A percentile compares a stretch with the other conserved stretches of the same genome.
Conservation (phyloP, 2,329 filamentous ascomycete species). For the Microdochium bolleyi region DNA sequence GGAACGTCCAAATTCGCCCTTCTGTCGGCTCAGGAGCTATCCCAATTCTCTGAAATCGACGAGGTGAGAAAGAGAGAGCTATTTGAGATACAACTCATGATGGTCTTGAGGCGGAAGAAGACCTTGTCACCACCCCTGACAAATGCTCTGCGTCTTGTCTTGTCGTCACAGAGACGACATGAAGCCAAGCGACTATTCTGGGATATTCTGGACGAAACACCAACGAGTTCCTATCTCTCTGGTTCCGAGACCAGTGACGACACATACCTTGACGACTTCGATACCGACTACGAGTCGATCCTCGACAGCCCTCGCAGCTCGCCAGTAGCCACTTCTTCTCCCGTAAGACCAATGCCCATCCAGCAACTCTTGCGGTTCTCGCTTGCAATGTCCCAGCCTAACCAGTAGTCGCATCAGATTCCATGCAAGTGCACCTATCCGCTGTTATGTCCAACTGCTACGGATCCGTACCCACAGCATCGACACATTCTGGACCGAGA, state of each 20-base stretch:
- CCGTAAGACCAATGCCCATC: neutral
- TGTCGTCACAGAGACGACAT: neutral
- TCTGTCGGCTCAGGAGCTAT: slow-evolving; percentile 4
- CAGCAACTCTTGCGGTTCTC: neutral
- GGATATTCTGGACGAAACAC: neutral
- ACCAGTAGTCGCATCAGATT: neutral
- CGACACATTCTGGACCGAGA: neutral
- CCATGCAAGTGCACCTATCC: neutral
- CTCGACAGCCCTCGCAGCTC: neutral
- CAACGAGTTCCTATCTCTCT: neutral
- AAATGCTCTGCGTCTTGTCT: neutral
- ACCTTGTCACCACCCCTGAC: neutral
- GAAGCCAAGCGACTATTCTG: neutral
- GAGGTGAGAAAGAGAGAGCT: slow-evolving; percentile 6
- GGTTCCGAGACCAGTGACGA: neutral
- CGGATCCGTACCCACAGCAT: neutral
- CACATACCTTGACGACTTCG: neutral
- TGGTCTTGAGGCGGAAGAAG: neutral
- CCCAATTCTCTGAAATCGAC: slow-evolving; percentile 3
- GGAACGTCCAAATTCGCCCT: slow-evolving; percentile 2
- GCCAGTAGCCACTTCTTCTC: neutral
- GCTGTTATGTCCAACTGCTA: neutral
- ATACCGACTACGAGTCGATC: neutral
- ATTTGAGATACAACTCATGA: slow-evolving; percentile 9
- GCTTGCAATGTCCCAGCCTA: neutral